Evolutionary conservation across 352 stramenopile species (phyloP), one percentile per base, ranked within the genome.

Genomic region (Pythium pyrilobum): DNA sequence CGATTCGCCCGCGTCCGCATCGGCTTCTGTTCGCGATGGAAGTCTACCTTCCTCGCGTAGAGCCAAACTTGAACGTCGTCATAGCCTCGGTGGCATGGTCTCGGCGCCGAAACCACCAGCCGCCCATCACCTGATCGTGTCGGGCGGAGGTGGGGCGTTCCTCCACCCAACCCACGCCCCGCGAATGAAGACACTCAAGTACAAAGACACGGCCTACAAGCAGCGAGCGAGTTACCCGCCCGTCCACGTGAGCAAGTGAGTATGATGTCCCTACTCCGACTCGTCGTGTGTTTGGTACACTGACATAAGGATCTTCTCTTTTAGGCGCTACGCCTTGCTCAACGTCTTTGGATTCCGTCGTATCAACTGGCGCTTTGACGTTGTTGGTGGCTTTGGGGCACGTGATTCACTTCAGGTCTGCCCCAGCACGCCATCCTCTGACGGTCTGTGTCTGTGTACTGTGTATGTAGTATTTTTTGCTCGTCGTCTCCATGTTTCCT

Each of bases 361-460:
- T 43, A 87, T 95, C 50, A 97, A 97, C 59, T 98, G 92, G 92
- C 74, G 88, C 21, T 95, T 97, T 40, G 92, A 98, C 73, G 79
- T 97, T 41, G 74, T 97, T 20, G 90, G 89, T 25, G 85, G 85
- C 45, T 60, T 96, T 49, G 78, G 72, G 61, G 84, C 92, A 74
- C 32, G 76, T 71, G 11, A 20, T 45, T 37, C 15, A 44, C 7
- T 3, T 40, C 42, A 6, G 15, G 27, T 25, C 45, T 25, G 45
- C 18, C 45, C 29, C 11, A 37, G 8, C 16, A n/a, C 36, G 11
- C 10, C 8, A 7, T 45, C 31, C 31, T 32, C 32, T 54, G 18
- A 45, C 16, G 24, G 6, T 37, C 15, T 36, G 7, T 38, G 11
- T 18, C 12, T 12, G 18, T 56, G 42, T 44, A 23, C 11, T 36